Evolutionary conservation across 2,329 filamentous ascomycete genomes (phyloP).

Genomic region (Juglanconis juglandina): DNA sequence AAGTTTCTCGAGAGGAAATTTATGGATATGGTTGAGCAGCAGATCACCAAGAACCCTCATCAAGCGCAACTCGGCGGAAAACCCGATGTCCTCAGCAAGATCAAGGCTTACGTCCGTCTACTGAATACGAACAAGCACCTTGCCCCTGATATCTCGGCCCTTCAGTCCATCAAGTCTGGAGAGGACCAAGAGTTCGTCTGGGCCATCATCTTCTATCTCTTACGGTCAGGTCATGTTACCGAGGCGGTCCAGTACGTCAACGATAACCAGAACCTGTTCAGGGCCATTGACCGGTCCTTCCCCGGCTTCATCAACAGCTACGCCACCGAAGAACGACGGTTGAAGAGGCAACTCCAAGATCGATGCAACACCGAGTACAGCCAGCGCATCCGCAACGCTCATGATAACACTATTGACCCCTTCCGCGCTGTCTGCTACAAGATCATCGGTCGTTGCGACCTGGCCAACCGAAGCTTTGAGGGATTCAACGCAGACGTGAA

Average conservation of each 20-base stretch:
- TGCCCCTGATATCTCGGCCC: constrained; percentile 72
- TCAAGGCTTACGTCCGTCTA: constrained; percentile 86
- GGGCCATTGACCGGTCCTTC: constrained; percentile 87
- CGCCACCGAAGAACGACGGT: constrained; percentile 70
- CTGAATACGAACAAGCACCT: constrained; percentile 78
- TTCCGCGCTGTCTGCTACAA: constrained; percentile 98
- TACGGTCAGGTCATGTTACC: constrained; percentile 77
- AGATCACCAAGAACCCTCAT: constrained; percentile 77
- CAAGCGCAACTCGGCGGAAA: constrained; percentile 88
- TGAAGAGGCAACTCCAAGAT: constrained; percentile 76
- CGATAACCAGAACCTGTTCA: constrained; percentile 74
- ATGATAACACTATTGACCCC: constrained; percentile 84
- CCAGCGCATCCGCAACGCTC: constrained; percentile 77
- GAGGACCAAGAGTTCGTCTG: constrained; percentile 82
- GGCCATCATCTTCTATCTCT: constrained; percentile 89
- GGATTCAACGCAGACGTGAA: constrained; percentile 62
- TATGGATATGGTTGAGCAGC: constrained; percentile 69
- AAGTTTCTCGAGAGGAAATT: constrained; percentile 79
- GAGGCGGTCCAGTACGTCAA: constrained; percentile 87
- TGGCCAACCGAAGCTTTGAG: constrained; percentile 61
- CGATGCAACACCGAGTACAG: constrained; percentile 88
- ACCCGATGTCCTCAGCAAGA: constrained; percentile 83
- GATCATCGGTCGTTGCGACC: constrained; percentile 78
- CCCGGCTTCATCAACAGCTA: constrained; percentile 83
- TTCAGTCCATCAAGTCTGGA: constrained; percentile 49